Base-by-base conservation (phyloP, 768 basidiomycete genomes). In the Boletus subcaerulescens region DNA sequence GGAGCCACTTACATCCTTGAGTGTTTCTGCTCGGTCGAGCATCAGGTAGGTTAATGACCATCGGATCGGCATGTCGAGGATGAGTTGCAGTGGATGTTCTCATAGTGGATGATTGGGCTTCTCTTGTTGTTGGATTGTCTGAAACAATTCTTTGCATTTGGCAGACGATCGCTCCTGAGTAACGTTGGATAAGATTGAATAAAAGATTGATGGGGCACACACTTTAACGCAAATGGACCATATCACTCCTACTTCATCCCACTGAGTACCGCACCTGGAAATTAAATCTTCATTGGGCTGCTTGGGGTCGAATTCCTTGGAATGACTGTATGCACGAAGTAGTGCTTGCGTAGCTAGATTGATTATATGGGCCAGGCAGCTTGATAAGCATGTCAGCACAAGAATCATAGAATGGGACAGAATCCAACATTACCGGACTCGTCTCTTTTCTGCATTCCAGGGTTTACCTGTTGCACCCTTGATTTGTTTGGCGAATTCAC, bases 41-140 rank as follows among this genome's bases (percentile, higher is more conserved):
- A 48, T 48, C 1, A 48, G 5, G 5, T 38, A 48, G 3, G 38
- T 48, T n/a, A 26, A 48, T 12, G 38, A 48, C 48, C 38, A 48
- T 9, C 7, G 1, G 3, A 49, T n/a, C 0, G 13, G 48, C 48
- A 49, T 49, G 18, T 49, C 14, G 11, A 49, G 39, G 3, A 49
- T 5, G 2, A 49, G 48, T 26, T 40, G 48, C 2, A 32, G n/a
- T 13, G 18, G 29, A 1, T 5, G 3, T 9, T 48, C 3, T 11
- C 32, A 4, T 9, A n/a, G 13, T 46, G 45, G 45, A 35, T 35
- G 33, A 15, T 46, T 22, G 11, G 32, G 45, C 13, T 13, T 22
- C 4, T 46, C 45, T n/a, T 22, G 20, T 9, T 13, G 11, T 13
- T 39, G 48, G 9, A 48, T 48, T 1, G 1, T 12, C 11, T 18